Conservation (phyloP, 768 basidiomycete genomes). For the Leucocoprinus leucothites region DNA sequence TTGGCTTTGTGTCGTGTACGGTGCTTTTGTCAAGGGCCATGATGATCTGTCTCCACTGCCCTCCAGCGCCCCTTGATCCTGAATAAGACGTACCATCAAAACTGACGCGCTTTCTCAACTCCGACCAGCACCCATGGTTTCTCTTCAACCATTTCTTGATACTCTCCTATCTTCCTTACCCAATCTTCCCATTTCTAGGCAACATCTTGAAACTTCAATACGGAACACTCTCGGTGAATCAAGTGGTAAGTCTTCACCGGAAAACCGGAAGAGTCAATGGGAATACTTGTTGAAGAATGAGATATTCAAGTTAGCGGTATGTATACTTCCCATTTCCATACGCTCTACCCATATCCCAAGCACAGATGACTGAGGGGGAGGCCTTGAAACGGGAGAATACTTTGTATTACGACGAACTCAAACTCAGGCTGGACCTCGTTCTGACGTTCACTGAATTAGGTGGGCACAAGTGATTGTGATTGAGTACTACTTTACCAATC, state of each 20-base stretch:
- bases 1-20: slow-evolving; percentile 14
- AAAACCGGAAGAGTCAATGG: slow-evolving; percentile 71
- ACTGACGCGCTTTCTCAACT: slow-evolving; percentile 19
- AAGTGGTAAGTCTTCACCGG: slow-evolving; percentile 40
- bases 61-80: neutral
- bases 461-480: slow-evolving; percentile 28
- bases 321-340: slow-evolving; percentile 21
- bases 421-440: slow-evolving; percentile 66
- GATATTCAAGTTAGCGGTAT: slow-evolving; percentile 68
- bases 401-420: slow-evolving; percentile 60
- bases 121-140: slow-evolving; percentile 38
- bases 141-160: slow-evolving; percentile 48
- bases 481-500: no score
- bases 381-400: slow-evolving; percentile 51
- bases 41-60: neutral
- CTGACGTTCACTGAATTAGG: slow-evolving; percentile 78
- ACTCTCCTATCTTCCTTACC: slow-evolving; percentile 52
- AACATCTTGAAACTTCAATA: slow-evolving; percentile 48
- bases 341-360: neutral
- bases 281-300: slow-evolving; percentile 70
- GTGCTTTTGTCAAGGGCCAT: slow-evolving; percentile 6
- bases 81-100: slow-evolving; percentile 7
- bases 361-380: slow-evolving; percentile 63
- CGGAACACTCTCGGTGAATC: slow-evolving; percentile 40
- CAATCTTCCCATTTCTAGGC: slow-evolving; percentile 44